These are phyloP conservation scores for Eutrema japonicum DNA, from an alignment of 345 rosid genomes.

Conservation along the genomic window DNA sequence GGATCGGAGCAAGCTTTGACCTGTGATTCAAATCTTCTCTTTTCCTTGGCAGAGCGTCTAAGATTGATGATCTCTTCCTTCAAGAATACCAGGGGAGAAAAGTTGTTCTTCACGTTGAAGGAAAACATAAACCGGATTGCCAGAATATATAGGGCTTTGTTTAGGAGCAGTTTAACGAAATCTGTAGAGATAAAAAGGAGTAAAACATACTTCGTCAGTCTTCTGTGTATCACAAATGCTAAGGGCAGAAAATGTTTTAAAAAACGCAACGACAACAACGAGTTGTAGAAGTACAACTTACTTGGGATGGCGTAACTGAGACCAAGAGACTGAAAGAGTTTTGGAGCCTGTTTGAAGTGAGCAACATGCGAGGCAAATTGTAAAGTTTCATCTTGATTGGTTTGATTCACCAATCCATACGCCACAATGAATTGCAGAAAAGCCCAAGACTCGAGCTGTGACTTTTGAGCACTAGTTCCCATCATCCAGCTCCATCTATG, in stretches of 20 bases:
- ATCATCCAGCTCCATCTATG: slow-evolving; percentile 28
- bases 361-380: slow-evolving; percentile 12
- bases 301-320: slow-evolving; percentile 20
- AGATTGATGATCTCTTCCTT: slow-evolving; percentile 29
- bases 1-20: slow-evolving; percentile 24
- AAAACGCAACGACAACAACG: neutral
- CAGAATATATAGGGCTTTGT: neutral
- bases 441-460: slow-evolving; percentile 29
- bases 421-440: slow-evolving; percentile 41
- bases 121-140: slow-evolving; percentile 28
- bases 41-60: slow-evolving; percentile 24
- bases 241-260: neutral
- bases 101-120: slow-evolving; percentile 24
- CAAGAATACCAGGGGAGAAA: slow-evolving; percentile 24
- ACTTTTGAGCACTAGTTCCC: slow-evolving; percentile 3
- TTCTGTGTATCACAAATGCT: neutral
- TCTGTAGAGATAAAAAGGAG: slow-evolving; percentile 24
- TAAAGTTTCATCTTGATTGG: neutral
- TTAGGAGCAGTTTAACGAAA: slow-evolving; percentile 20
- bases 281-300: slow-evolving; percentile 23
- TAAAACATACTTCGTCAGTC: slow-evolving; percentile 17
- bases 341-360: slow-evolving; percentile 39
- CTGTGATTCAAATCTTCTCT: slow-evolving; percentile 23
- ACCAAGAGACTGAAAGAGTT: slow-evolving; percentile 37
- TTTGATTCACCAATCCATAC: slow-evolving; percentile 21